A percentile compares a stretch with the other conserved stretches of the same genome.
These are phyloP conservation scores for Hypsizygus marmoreus DNA, from an alignment of 768 basidiomycete species.

Conservation along the genomic window DNA sequence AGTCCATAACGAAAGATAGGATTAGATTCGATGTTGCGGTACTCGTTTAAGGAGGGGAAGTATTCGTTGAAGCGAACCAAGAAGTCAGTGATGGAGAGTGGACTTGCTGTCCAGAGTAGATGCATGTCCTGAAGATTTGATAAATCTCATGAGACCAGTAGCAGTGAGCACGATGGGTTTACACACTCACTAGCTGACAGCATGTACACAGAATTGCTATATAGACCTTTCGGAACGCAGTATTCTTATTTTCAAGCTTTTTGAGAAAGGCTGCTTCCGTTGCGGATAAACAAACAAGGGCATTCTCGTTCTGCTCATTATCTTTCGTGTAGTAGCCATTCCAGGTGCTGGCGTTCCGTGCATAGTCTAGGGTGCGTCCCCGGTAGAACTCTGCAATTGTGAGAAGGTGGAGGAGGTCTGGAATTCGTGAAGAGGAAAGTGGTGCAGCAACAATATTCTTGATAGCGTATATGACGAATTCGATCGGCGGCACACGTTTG, in stretches of 20 bases:
- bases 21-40: conserved; percentile 17
- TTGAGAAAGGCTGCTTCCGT: conserved; percentile 24
- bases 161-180: neutral
- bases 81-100: conserved; percentile 32
- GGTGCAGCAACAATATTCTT: conserved; percentile 30
- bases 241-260: conserved; percentile 13
- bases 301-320: conserved; percentile 12
- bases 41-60: conserved; percentile 32
- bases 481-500: conserved; percentile 27
- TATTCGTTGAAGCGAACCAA: conserved; percentile 44
- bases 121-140: conserved; percentile 31
- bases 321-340: conserved; percentile 32
- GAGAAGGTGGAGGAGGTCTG: conserved; percentile 36
- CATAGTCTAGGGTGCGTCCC: conserved; percentile 25
- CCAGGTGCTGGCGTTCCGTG: conserved; percentile 26
- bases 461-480: conserved; percentile 32
- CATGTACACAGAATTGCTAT: conserved; percentile 28
- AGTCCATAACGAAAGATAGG: conserved; percentile 29
- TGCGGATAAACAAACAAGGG: conserved; percentile 12
- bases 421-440: conserved; percentile 23
- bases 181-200: conserved; percentile 29
- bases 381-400: conserved; percentile 41
- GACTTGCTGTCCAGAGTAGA: conserved; percentile 28
- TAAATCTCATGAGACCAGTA: neutral
- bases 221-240: conserved; percentile 31